These are phyloP conservation scores for Phaeosphaeriaceae sp. DNA, from an alignment of 2,329 filamentous ascomycete species.

Conservation along the genomic window DNA sequence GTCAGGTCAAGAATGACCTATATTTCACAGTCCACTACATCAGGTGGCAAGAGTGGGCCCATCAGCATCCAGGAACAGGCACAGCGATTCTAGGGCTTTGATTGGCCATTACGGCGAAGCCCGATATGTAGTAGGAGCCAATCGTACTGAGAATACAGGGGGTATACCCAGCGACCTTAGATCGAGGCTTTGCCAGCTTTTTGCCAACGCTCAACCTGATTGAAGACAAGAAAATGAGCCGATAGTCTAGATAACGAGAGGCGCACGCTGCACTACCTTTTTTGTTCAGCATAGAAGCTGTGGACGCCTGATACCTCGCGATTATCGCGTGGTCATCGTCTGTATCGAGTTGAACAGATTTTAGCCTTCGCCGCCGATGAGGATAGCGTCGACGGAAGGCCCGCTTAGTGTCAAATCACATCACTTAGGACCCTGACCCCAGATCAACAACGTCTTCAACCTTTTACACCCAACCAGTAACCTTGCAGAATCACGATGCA, in stretches of 20 bases:
- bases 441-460: constrained; percentile 10
- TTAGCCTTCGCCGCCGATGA: constrained; percentile 19
- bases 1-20: constrained; percentile 24
- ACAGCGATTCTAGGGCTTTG: constrained; percentile 26
- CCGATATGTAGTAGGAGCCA: constrained; percentile 25
- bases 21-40: constrained; percentile 24
- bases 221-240: constrained; percentile 33
- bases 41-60: constrained; percentile 26
- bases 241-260: constrained; percentile 22
- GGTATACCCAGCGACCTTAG: constrained; percentile 17
- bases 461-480: constrained; percentile 25
- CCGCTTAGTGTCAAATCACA: constrained; percentile 19
- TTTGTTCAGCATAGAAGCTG: constrained; percentile 13
- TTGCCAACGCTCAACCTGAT: constrained; percentile 29
- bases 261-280: constrained; percentile 17
- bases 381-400: constrained; percentile 23
- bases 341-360: constrained; percentile 9
- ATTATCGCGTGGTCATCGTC: constrained; percentile 28
- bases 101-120: constrained; percentile 29
- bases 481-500: constrained; percentile 20
- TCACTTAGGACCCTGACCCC: constrained; percentile 7
- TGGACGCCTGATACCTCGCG: constrained; percentile 16
- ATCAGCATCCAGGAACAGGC: constrained; percentile 26
- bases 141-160: constrained; percentile 29
- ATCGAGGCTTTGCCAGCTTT: constrained; percentile 25